Percentiles rank a stretch among this genome's conserved stretches.
These are phyloP conservation scores for Cutaneotrichosporon cyanovorans DNA, from an alignment of 1,284 basidiomycete genomes.

Conservation along the genomic window DNA sequence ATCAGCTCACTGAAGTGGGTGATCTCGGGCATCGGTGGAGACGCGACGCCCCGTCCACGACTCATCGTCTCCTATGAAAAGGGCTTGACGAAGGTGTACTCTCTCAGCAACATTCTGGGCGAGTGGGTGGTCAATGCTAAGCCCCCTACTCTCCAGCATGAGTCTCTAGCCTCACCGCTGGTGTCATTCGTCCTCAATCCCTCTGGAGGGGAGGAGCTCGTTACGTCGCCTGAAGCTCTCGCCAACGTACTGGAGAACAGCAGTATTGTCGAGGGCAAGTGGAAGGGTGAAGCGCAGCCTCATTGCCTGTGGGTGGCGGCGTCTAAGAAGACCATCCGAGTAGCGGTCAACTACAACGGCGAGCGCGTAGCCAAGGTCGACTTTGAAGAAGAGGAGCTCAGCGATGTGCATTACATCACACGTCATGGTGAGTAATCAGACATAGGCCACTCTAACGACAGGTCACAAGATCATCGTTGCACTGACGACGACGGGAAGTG, in stretches of 20 bases:
- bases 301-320: constrained; percentile 50
- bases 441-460: constrained; percentile 9
- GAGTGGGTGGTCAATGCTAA: constrained; percentile 55
- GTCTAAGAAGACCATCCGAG: constrained; percentile 35
- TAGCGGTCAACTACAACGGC: constrained; percentile 46
- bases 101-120: constrained; percentile 49
- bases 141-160: constrained; percentile 42
- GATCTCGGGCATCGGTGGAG: constrained; percentile 55
- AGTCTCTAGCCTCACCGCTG: constrained; percentile 51
- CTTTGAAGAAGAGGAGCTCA: constrained; percentile 51
- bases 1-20: constrained; percentile 60
- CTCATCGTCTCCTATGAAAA: constrained; percentile 58
- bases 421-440: constrained; percentile 52
- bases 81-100: constrained; percentile 57
- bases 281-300: constrained; percentile 28
- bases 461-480: constrained; percentile 54
- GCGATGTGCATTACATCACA: constrained; percentile 53
- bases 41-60: constrained; percentile 53
- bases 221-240: constrained; percentile 20
- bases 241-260: constrained; percentile 16
- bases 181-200: constrained; percentile 59
- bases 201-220: constrained; percentile 51
- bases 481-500: constrained; percentile 54
- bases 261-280: constrained; percentile 11
- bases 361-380: constrained; percentile 48